Evolutionary conservation across 768 basidiomycete species (phyloP), one percentile per base, ranked within the genome.

Genomic region (Auricularia sp.): DNA sequence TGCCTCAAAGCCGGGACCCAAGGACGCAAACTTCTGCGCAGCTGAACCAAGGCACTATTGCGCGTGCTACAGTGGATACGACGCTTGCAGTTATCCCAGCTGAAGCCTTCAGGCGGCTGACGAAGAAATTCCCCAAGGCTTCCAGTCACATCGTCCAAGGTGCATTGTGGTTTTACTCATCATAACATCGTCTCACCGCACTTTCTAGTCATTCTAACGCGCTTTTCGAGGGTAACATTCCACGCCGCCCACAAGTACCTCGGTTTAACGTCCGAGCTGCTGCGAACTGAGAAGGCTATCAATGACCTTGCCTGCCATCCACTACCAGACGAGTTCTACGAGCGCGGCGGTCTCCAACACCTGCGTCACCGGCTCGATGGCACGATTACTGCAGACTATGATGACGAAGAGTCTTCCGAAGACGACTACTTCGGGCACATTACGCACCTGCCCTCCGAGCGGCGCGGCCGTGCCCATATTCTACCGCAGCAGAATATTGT

Each of bases 81-180:
- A 98, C 97, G 1, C 78, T 99, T 21, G 97, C 96, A n/a, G 96
- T 99, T 10, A 98, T 99, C 64, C 97, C 97, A 33, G 96, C 97
- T 2, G 94, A 98, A 73, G 97, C 96, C 3, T 99, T 99, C 76
- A 81, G 89, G 64, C 81, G 94, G 61, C 78, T 99, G 47, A 98
- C 96, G 2, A 92, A 95, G 76, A 94, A 96, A 72, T 97, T 90
- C 70, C 97, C 97, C 0, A 98, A 98, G 71, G 94, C 97, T 3
- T 91, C 94, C 43, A 94, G 95, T 3, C 93, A 95, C 70, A 94
- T 98, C 65, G 93, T 97, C 0, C 92, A 95, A 83, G 93, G 93
- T 87, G 71, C 39, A 42, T 14, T 8, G 39, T 42, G 29, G 2
- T 14, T 42, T 42, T 14, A 42, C 8, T 42, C 39, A 42, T 72